These are phyloP conservation scores for Eragrostis curvula DNA, from an alignment of 176 grass and related monocot species.

Conservation along the genomic window DNA sequence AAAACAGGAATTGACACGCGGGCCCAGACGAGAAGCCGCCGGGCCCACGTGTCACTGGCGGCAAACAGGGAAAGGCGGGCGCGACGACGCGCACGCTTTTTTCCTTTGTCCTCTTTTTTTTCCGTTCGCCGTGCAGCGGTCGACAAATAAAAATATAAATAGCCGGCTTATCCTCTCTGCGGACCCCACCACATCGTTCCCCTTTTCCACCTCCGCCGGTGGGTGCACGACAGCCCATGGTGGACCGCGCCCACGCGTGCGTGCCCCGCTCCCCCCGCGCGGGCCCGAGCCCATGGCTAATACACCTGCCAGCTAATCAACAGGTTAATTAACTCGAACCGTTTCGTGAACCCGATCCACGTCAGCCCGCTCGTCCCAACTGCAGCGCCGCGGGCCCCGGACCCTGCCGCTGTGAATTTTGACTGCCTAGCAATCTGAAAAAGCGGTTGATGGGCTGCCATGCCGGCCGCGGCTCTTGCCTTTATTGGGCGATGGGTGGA, in stretches of 20 bases:
- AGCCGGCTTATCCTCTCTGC: slow-evolving; percentile 31
- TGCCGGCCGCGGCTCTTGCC: background rate
- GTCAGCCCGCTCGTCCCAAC: background rate
- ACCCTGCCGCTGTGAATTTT: slow-evolving; percentile 22
- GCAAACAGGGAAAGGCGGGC: slow-evolving; percentile 35
- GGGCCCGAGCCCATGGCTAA: background rate
- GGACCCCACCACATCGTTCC: slow-evolving; percentile 35
- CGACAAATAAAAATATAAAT: background rate
- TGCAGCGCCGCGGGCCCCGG: background rate
- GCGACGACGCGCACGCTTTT: background rate
- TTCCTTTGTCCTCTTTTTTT: background rate
- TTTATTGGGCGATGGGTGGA: background rate
- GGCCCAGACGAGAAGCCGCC: background rate
- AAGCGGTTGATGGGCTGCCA: background rate
- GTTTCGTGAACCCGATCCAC: background rate
- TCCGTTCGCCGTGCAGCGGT: background rate
- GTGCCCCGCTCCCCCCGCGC: too few species aligned
- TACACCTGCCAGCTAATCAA: background rate
- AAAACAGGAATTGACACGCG: background rate
- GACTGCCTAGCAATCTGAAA: background rate
- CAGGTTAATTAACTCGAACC: background rate
- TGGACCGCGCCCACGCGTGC: slow-evolving; percentile 45
- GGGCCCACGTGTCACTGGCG: slow-evolving; percentile 34
- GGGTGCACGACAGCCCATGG: slow-evolving; percentile 48
- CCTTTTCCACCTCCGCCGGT: background rate